Percentiles rank a stretch among this genome's conserved stretches.
These are phyloP conservation scores for Curvularia hawaiiensis DNA, from an alignment of 2,329 filamentous ascomycete species.

Conservation along the genomic window DNA sequence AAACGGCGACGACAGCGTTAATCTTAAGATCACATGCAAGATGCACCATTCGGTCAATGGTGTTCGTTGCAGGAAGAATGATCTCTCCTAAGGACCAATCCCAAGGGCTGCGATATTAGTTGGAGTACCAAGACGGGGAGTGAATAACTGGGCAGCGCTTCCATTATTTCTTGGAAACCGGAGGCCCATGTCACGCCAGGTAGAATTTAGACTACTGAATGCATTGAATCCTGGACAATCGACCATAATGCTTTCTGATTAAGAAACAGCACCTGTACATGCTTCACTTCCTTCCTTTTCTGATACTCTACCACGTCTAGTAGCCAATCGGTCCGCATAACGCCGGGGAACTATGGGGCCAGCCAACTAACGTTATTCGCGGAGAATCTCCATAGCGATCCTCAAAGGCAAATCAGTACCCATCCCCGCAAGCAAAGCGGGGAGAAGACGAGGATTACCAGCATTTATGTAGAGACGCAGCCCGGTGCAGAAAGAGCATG, in stretches of 20 bases:
- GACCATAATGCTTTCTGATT: background rate
- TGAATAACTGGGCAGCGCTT: background rate
- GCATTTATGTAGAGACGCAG: background rate
- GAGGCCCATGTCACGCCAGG: background rate
- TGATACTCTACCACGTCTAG: background rate
- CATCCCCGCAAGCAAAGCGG: background rate
- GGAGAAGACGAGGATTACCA: background rate
- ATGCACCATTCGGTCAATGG: background rate
- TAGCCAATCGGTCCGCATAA: background rate
- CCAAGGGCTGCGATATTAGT: background rate
- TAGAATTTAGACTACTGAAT: background rate
- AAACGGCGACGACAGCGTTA: background rate
- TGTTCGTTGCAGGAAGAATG: background rate
- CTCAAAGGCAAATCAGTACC: background rate
- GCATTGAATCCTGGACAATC: background rate
- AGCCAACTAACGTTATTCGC: background rate
- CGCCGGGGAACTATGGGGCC: background rate
- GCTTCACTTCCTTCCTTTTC: background rate
- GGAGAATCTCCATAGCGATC: constrained; percentile 16
- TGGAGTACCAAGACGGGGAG: background rate
- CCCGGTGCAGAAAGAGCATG: background rate
- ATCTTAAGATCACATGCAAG: background rate
- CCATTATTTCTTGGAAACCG: background rate
- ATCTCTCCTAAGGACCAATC: background rate
- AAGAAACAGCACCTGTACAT: background rate